These are phyloP conservation scores for Petunia secreta DNA, from an alignment of 257 asterid species.

Conservation along the genomic window DNA sequence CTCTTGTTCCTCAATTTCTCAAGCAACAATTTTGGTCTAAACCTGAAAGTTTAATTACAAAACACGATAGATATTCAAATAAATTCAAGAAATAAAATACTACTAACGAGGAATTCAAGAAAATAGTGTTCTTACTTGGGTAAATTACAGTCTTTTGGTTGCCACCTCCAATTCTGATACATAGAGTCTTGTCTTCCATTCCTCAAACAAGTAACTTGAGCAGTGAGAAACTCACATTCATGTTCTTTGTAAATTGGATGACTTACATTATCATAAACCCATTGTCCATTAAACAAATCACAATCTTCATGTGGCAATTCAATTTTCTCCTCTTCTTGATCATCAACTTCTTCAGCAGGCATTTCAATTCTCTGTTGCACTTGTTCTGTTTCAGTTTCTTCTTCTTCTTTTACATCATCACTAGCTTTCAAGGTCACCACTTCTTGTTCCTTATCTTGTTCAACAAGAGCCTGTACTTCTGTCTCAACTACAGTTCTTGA, in stretches of 20 bases:
- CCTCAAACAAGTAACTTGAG: slow-evolving; percentile 75
- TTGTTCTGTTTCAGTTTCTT: slow-evolving; percentile 31
- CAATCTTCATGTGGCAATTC: slow-evolving; percentile 65
- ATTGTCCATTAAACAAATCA: slow-evolving; percentile 66
- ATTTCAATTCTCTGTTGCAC: slow-evolving; percentile 39
- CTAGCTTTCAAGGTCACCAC: background rate
- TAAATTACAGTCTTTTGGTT: slow-evolving; percentile 73
- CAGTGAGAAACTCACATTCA: slow-evolving; percentile 67
- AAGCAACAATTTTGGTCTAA: slow-evolving; percentile 60
- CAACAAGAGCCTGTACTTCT: slow-evolving; percentile 33
- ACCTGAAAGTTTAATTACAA: slow-evolving; percentile 42
- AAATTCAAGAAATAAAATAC: background rate
- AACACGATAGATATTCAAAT: background rate
- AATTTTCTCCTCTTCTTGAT: slow-evolving; percentile 43
- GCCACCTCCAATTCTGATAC: slow-evolving; percentile 89
- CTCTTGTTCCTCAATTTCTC: slow-evolving; percentile 83
- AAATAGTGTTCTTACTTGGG: slow-evolving; percentile 49
- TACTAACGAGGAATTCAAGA: background rate
- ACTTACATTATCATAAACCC: slow-evolving; percentile 66
- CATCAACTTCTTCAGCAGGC: slow-evolving; percentile 35
- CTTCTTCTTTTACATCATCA: slow-evolving; percentile 30
- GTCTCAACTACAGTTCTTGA: slow-evolving; percentile 63
- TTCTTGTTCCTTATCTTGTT: background rate
- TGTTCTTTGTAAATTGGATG: slow-evolving; percentile 70
- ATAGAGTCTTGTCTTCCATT: slow-evolving; percentile 68